Base-by-base conservation (phyloP, 768 basidiomycete species). In the Leccinum imitatum region DNA sequence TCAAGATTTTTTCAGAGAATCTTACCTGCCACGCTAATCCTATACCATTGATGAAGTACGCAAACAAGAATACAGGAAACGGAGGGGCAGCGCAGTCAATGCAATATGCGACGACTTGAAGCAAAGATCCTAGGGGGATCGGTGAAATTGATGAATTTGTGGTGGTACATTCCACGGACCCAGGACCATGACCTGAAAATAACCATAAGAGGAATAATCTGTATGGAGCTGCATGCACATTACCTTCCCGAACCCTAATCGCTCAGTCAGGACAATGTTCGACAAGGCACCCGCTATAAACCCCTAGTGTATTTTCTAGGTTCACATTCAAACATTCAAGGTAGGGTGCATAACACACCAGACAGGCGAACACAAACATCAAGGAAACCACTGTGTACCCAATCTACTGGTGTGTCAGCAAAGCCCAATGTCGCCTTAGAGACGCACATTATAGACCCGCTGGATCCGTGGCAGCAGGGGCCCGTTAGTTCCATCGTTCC, bases 401-500 rank as follows among this genome's bases (percentile, higher is more conserved):
- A 21, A 85, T 74, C 82, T 84, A 59, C 27, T 31, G 21, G 33
- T 21, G 13, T 25, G 35, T 70, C 33, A 62, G 51, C n/a, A 23
- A 58, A 25, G n/a, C 17, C 27, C 5, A 21, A 30, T 11, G 27
- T 11, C 6, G 0, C n/a, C 27, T 44, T 11, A 41, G 10, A 5
- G 15, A 53, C 73, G 17, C 63, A 82, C 82, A 65, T 76, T 75
- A 67, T 82, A 83, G 69, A 82, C 80, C 9, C 72, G 70, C 67
- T 89, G 90, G 47, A 93, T 86, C 17, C 84, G 79, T 1, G 89
- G 91, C 6, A 93, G 72, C 23, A 94, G 73, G 0, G 92, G 90
- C 2, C 91, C 91, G 14, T 83, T 83, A 0, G 85, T 81, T 11
- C 85, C 87, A 71, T 91, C 91, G 66, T 88, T 90, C 90, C 90